Base-by-base conservation (phyloP, 1,284 basidiomycete genomes). In the Marasmius oreades region DNA sequence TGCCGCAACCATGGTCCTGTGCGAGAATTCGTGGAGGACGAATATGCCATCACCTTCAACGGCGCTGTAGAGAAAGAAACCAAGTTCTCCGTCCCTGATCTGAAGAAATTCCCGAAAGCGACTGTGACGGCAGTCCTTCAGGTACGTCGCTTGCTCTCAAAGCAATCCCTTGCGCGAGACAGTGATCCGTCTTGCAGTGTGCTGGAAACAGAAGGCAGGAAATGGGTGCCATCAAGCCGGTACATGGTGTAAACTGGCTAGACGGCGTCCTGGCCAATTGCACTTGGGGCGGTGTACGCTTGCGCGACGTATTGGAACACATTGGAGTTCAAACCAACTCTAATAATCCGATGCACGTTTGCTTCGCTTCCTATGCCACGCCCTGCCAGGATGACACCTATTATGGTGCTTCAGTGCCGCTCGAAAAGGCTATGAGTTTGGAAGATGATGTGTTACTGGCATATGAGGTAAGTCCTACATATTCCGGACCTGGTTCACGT, bases 161-260 rank as follows among this genome's bases (percentile, higher is more conserved):
- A 47, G n/a, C 53, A 53, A 37, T 47, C 51, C 46, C 20, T 51
- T 22, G 18, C 37, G 8, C 12, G 54, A 26, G 14, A 31, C 43
- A 8, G 6, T 18, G n/a, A 33, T 16, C 6, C 34, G 22, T 12
- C 31, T 31, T 18, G 1, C 52, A 88, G 84, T 88, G 86, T 61
- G 86, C 86, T 16, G 86, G 86, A 11, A 87, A 87, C 62, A 73
- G 85, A 59, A 76, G 86, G 18, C 81, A 78, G 58, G 81, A 84
- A 68, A 88, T 88, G 85, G 77, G 76, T n/a, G 70, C 72, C 3
- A 71, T 78, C 39, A 86, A 82, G 63, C 71, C 74, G 0, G 80
- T 82, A 1, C 70, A 75, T 53, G 78, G 78, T 23, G 75, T 88
- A 20, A 73, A 77, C 2, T 88, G 86, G 86, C 72, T 76, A 22